Conservation (phyloP, 805 yeast species). For the Ogataea dorogensis region DNA sequence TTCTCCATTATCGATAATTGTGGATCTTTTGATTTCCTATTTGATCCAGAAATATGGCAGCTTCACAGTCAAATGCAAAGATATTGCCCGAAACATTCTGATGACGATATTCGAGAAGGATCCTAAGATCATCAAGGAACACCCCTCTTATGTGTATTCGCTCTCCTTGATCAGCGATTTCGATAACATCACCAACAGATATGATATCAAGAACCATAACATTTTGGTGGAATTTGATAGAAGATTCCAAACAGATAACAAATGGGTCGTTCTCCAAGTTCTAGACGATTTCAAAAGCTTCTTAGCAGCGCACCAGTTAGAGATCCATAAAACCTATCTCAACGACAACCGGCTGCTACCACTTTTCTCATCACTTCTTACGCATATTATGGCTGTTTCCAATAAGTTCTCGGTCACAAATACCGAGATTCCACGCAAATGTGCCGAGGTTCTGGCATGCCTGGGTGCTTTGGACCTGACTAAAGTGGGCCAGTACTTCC, state of each 20-base stretch:
- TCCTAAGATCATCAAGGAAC: conserved; percentile 37
- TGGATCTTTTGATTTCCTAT: conserved; percentile 73
- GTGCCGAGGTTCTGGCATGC: conserved; percentile 69
- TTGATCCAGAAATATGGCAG: conserved; percentile 64
- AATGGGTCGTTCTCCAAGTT: conserved; percentile 71
- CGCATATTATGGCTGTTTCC: conserved; percentile 55
- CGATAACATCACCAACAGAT: conserved; percentile 21
- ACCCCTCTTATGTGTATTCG: conserved; percentile 53
- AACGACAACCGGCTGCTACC: conserved; percentile 32
- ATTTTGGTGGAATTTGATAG: conserved; percentile 52
- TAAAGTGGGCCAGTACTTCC: conserved; percentile 39
- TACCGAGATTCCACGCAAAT: conserved; percentile 50
- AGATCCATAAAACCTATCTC: conserved; percentile 46
- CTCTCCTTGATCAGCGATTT: conserved; percentile 45
- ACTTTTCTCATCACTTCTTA: conserved; percentile 44
- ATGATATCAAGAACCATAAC: conserved; percentile 23
- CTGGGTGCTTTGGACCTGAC: conserved; percentile 76
- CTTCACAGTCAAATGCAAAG: conserved; percentile 49
- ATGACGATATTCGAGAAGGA: conserved; percentile 34
- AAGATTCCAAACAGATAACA: conserved; percentile 60
- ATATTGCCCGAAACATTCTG: conserved; percentile 52
- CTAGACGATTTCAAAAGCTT: conserved; percentile 59
- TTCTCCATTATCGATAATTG: conserved; percentile 58
- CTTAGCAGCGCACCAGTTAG: conserved; percentile 48
- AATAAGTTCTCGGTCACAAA: conserved; percentile 51